Base-by-base conservation (phyloP, 2,329 filamentous ascomycete genomes). In the Gaeumannomyces sp. region DNA sequence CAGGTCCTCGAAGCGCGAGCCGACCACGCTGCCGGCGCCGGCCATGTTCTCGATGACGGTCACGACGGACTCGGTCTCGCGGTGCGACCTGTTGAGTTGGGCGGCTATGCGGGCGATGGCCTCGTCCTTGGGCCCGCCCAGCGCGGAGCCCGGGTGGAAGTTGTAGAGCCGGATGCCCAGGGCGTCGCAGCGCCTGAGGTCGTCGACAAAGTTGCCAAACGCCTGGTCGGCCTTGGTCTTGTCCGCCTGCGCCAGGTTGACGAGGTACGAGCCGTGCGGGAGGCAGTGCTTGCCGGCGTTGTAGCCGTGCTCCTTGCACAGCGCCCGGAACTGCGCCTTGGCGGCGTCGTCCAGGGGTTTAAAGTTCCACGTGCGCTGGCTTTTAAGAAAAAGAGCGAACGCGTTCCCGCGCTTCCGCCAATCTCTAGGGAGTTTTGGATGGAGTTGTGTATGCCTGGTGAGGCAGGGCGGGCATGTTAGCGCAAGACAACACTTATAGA, bases 41-140 rank as follows among this genome's bases (percentile, higher is more conserved):
- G 94, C 95, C 93, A 98, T 98, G 67, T 96, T 98, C 77, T 99
- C 95, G 4, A 99, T 80, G 0, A 98, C 84, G 0, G 93, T 95
- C 50, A 94, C 82, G 1, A 97, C 94, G 1, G 81, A 83, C 57
- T 81, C 83, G 0, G 91, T 96, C 65, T 89, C 91, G 64, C 83
- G 81, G 72, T 98, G 92, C 0, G 93, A 90, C 66, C 84, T 85
- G 74, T 97, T 97, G 62, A 99, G 83, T 71, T 93, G 90, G 58
- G 83, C 80, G 1, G 95, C 93, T 62, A 99, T 91, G 56, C 95
- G 87, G 19, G 78, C 81, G 65, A 96, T 89, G 4, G 93, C 93
- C 27, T 86, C 88, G 0, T 82, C 79, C 50, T 89, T 85, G 4
- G 84, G 81, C 45, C 84, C 84, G 60, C 89, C 87, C 65, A 89